These are phyloP conservation scores for Sporothrix brunneoviolacea DNA, from an alignment of 2,329 filamentous ascomycete genomes.

Conservation along the genomic window DNA sequence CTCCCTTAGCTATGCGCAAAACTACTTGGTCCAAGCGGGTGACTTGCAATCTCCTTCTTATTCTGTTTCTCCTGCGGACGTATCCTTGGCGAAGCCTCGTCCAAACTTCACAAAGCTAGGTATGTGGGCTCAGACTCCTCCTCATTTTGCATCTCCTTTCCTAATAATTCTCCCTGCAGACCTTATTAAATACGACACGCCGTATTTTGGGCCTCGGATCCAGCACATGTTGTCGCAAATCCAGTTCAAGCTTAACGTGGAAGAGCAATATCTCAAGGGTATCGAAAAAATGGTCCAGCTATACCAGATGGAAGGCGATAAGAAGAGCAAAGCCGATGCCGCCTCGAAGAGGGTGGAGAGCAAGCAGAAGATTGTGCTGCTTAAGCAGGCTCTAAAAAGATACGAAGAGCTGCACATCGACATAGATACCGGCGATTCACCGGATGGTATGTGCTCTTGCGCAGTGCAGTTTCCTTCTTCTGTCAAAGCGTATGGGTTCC, in stretches of 20 bases:
- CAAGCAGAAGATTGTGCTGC: constrained; percentile 92
- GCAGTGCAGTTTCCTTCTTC: neutral
- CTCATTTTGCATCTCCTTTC: neutral
- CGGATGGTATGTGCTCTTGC: constrained; percentile 62
- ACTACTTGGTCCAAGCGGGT: neutral
- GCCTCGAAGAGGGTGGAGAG: constrained; percentile 86
- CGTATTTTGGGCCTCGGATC: constrained; percentile 90
- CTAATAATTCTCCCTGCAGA: constrained; percentile 46
- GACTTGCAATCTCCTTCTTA: constrained; percentile 34
- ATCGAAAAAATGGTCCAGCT: constrained; percentile 99
- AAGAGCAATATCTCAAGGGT: constrained; percentile 97
- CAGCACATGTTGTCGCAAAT: constrained; percentile 98
- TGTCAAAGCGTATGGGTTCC: too few species aligned
- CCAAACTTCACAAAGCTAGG: constrained; percentile 96
- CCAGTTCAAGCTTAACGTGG: constrained; percentile 97
- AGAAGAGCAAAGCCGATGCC: constrained; percentile 90
- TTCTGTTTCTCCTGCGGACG: constrained; percentile 2
- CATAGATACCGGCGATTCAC: constrained; percentile 69
- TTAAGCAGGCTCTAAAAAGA: constrained; percentile 92
- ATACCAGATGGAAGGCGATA: constrained; percentile 94
- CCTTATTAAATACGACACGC: constrained; percentile 96
- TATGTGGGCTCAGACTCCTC: constrained; percentile 37
- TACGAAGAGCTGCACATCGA: constrained; percentile 97
- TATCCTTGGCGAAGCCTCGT: constrained; percentile 59
- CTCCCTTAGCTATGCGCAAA: constrained; percentile 49